Percentiles rank a stretch among this genome's conserved stretches.
These are phyloP conservation scores for Scheffersomyces parashehatae DNA, from an alignment of 1,139 yeast species.

Conservation along the genomic window DNA sequence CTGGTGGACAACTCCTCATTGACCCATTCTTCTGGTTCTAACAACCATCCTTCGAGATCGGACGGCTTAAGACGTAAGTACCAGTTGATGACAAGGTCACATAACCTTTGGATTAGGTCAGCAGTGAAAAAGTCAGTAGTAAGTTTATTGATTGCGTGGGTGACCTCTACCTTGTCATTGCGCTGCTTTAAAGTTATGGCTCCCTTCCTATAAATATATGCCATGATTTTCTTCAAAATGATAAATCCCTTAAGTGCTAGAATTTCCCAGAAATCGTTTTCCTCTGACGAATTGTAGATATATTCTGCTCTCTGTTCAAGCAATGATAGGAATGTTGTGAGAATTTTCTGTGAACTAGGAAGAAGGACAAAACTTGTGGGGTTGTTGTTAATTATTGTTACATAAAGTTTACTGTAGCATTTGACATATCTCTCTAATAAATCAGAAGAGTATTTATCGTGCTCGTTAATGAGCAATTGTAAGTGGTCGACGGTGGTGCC, in stretches of 20 bases:
- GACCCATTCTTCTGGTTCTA: conserved; percentile 92
- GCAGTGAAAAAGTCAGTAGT: conserved; percentile 58
- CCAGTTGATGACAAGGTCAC: conserved; percentile 68
- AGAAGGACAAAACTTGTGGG: conserved; percentile 74
- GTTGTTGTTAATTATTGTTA: conserved; percentile 53
- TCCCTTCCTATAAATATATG: conserved; percentile 65
- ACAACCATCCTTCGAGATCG: conserved; percentile 78
- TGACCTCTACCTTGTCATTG: conserved; percentile 62
- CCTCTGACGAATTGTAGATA: conserved; percentile 56
- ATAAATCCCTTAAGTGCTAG: conserved; percentile 70
- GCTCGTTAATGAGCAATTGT: conserved; percentile 52
- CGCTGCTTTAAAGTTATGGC: conserved; percentile 65
- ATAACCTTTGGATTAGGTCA: conserved; percentile 53
- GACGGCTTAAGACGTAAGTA: conserved; percentile 71
- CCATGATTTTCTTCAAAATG: conserved; percentile 64
- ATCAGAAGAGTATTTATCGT: conserved; percentile 55
- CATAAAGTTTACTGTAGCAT: conserved; percentile 75
- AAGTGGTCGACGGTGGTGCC: conserved; percentile 59
- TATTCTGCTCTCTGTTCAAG: conserved; percentile 62
- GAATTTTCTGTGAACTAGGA: conserved; percentile 61
- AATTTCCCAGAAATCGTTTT: conserved; percentile 70
- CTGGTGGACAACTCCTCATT: conserved; percentile 75
- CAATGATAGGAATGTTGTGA: conserved; percentile 58
- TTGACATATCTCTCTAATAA: conserved; percentile 69
- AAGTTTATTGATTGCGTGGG: conserved; percentile 53